These are phyloP conservation scores for Waitea zeae DNA, from an alignment of 1,284 basidiomycete species.

Conservation along the genomic window DNA sequence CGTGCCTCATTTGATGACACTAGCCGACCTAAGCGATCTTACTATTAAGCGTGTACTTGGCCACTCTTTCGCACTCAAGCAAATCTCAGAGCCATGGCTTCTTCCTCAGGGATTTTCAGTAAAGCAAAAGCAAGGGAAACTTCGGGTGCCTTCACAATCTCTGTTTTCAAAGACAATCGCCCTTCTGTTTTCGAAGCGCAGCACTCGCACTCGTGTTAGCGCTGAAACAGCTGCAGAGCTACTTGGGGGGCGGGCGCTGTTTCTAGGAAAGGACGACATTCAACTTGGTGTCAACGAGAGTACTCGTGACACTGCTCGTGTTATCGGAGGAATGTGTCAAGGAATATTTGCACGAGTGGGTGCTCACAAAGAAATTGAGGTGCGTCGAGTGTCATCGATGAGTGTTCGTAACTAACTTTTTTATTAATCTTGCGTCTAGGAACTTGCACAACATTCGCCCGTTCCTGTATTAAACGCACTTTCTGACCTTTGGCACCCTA, in stretches of 20 bases:
- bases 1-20: constrained; percentile 71
- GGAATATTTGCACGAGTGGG: constrained; percentile 96
- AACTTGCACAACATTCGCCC: constrained; percentile 74
- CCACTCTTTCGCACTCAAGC: constrained; percentile 51
- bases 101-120: too few species aligned
- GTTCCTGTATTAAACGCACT: constrained; percentile 95
- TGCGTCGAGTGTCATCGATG: constrained; percentile 21
- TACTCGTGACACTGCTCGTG: constrained; percentile 69
- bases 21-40: constrained; percentile 62
- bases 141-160: constrained; percentile 49
- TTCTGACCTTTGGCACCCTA: constrained; percentile 92
- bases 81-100: constrained; percentile 38
- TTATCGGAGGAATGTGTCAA: constrained; percentile 89
- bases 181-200: constrained; percentile 84
- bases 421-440: constrained; percentile 29
- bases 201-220: constrained; percentile 82
- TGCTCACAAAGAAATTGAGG: constrained; percentile 85
- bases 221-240: constrained; percentile 67
- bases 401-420: not conserved
- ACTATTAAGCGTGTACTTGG: constrained; percentile 51
- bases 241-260: constrained; percentile 83
- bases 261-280: constrained; percentile 84
- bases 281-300: constrained; percentile 95
- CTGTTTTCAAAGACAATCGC: constrained; percentile 75
- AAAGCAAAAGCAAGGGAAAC: constrained; percentile 15